Percentiles rank a stretch among this genome's conserved stretches.
These are phyloP conservation scores for Nicotiana paniculata DNA, from an alignment of 257 asterid genomes.

Conservation along the genomic window DNA sequence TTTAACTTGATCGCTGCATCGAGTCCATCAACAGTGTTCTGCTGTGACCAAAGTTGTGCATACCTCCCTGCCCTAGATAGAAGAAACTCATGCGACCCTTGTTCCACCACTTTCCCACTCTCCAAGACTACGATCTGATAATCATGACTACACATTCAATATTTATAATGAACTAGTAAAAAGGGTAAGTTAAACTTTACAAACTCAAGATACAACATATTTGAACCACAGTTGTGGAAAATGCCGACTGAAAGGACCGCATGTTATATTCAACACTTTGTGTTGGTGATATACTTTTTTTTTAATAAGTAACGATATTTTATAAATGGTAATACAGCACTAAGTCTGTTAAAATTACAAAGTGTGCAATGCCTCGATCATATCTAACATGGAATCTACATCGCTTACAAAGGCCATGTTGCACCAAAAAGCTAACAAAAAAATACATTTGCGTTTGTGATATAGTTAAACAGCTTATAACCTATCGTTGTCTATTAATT, in stretches of 20 bases:
- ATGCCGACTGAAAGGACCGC: not conserved
- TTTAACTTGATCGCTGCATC: conserved; percentile 63
- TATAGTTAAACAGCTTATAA: not conserved
- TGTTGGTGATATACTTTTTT: not conserved
- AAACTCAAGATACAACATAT: not conserved
- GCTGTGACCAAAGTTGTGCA: conserved; percentile 93
- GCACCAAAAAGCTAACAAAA: no score
- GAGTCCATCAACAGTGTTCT: conserved; percentile 66
- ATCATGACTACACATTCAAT: not conserved
- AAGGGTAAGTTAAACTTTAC: not conserved
- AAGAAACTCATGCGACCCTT: conserved; percentile 88
- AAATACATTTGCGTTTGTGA: not conserved
- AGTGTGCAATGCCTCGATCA: no score
- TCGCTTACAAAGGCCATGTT: no score
- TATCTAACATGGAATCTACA: no score
- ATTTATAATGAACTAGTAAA: not conserved
- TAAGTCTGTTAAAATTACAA: no score
- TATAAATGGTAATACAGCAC: no score
- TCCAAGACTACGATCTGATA: conserved; percentile 85
- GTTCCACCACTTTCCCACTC: conserved; percentile 88
- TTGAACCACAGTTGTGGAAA: not conserved
- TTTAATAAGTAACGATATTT: no score
- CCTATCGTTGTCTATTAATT: not conserved
- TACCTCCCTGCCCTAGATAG: conserved; percentile 74
- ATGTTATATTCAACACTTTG: not conserved